Conservation (phyloP, 2,329 filamentous ascomycete species). For the Fusarium sp. region DNA sequence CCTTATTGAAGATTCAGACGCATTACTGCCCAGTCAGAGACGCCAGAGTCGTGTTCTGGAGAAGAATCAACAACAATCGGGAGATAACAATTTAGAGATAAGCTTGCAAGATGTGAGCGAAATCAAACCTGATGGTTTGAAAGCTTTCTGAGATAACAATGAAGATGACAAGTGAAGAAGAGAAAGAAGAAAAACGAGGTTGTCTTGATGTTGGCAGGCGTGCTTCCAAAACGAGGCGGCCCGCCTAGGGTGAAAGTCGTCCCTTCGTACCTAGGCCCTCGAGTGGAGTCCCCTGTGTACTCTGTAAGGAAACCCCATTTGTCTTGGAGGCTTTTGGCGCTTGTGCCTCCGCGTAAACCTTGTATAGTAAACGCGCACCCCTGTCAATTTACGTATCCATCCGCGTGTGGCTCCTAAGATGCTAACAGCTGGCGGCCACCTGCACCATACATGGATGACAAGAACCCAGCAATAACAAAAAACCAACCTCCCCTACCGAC, state of each 20-base stretch:
- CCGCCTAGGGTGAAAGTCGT: constrained; percentile 31
- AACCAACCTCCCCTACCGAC: constrained; percentile 27
- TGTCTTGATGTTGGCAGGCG: constrained; percentile 33
- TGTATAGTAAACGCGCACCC: constrained; percentile 38
- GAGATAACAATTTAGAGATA: constrained; percentile 1
- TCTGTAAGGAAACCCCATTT: constrained; percentile 16
- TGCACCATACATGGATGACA: neutral
- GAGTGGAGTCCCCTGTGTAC: constrained; percentile 33
- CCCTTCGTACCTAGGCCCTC: constrained; percentile 17
- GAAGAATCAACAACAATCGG: constrained; percentile 1
- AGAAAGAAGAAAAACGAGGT: constrained; percentile 27
- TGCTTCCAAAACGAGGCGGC: constrained; percentile 44
- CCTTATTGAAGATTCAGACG: constrained; percentile 41
- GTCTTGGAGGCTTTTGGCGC: constrained; percentile 25
- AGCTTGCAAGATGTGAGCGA: neutral
- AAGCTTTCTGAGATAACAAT: constrained; percentile 1
- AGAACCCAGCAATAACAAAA: constrained; percentile 18
- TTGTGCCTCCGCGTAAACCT: constrained; percentile 47
- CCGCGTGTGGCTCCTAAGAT: constrained; percentile 11
- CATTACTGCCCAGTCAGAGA: constrained; percentile 40
- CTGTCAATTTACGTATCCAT: constrained; percentile 25
- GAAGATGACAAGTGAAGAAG: constrained; percentile 11
- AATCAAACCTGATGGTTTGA: neutral
- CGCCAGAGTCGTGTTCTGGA: constrained; percentile 17
- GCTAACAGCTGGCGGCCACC: constrained; percentile 17